phyloP scores from a whole-genome alignment of 2,329 filamentous ascomycete genomes.

The Microdochium nivale region DNA sequence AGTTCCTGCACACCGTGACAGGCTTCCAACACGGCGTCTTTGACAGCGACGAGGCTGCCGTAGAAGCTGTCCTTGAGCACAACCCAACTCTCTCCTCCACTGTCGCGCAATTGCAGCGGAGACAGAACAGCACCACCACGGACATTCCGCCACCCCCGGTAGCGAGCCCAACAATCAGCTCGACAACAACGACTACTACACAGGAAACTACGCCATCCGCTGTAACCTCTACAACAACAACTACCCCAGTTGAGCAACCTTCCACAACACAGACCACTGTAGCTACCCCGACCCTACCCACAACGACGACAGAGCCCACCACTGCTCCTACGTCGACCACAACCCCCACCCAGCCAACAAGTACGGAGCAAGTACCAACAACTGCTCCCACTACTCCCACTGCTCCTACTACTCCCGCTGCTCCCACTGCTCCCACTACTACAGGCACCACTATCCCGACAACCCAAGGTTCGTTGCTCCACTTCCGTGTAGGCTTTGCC shows the following conservation, averaged over 20 bases:
- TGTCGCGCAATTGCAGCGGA: slow-evolving; percentile 56
- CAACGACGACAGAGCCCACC: slow-evolving; percentile 11
- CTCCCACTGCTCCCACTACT: background rate
- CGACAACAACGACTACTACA: slow-evolving; percentile 1
- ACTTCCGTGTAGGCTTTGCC: too few relatives aligned
- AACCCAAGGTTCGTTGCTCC: background rate
- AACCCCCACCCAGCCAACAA: slow-evolving; percentile 6
- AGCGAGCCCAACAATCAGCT: slow-evolving; percentile 3
- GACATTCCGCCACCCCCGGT: slow-evolving; percentile 13
- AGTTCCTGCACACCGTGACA: slow-evolving; percentile 43
- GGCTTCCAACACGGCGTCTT: slow-evolving; percentile 60
- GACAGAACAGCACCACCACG: slow-evolving; percentile 34
- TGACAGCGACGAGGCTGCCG: slow-evolving; percentile 52
- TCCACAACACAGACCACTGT: too few relatives aligned
- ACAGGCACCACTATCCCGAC: background rate
- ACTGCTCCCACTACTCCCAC: slow-evolving; percentile 7
- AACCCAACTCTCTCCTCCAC: slow-evolving; percentile 54
- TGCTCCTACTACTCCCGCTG: background rate
- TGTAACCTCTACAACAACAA: slow-evolving; percentile 1
- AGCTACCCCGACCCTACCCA: too few relatives aligned
- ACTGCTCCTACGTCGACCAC: slow-evolving; percentile 8
- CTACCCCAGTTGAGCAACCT: background rate
- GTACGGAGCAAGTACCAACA: too few relatives aligned
- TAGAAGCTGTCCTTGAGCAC: slow-evolving; percentile 53
- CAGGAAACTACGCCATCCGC: too few relatives aligned